phyloP scores from a whole-genome alignment of 2,329 filamentous ascomycete species.

The Purpureocillium lavendulum region DNA sequence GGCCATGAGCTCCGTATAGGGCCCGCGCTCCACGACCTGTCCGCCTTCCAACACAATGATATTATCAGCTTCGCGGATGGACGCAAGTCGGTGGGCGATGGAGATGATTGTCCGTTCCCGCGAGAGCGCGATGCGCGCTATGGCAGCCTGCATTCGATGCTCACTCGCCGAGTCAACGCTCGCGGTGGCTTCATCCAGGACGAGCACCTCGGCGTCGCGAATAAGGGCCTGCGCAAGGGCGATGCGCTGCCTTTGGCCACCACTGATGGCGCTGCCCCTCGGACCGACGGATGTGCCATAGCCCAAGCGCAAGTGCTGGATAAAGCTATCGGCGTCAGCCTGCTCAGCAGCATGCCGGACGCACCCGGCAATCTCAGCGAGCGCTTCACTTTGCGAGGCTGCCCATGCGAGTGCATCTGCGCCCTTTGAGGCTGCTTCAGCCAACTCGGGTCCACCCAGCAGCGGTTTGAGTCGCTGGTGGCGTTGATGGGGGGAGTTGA shows the following conservation, averaged over 20 bases:
- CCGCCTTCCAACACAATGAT: conserved; percentile 20
- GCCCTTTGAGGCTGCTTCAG: no score
- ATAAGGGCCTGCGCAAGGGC: conserved; percentile 39
- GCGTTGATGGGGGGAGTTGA: conserved; percentile 30
- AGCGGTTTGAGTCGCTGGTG: conserved; percentile 35
- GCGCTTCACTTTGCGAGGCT: no score
- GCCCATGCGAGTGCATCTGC: no score
- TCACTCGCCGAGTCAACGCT: conserved; percentile 4
- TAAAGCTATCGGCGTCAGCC: no score
- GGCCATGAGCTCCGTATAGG: conserved; percentile 42
- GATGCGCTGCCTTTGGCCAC: conserved; percentile 55
- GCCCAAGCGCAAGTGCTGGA: no score
- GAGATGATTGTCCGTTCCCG: conserved; percentile 1
- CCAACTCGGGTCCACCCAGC: conserved; percentile 9
- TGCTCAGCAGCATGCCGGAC: no score
- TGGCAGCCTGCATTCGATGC: conserved; percentile 2
- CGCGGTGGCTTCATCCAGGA: conserved; percentile 46
- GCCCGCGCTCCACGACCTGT: conserved; percentile 14
- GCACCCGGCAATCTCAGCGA: no score
- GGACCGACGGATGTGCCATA: conserved; percentile 38
- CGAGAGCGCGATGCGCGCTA: neutral
- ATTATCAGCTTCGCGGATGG: conserved; percentile 11
- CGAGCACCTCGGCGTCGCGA: conserved; percentile 33
- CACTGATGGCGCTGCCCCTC: conserved; percentile 51
- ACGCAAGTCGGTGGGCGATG: conserved; percentile 4